Conservation (phyloP, 2,329 filamentous ascomycete species). For the Cytospora chrysosperma region DNA sequence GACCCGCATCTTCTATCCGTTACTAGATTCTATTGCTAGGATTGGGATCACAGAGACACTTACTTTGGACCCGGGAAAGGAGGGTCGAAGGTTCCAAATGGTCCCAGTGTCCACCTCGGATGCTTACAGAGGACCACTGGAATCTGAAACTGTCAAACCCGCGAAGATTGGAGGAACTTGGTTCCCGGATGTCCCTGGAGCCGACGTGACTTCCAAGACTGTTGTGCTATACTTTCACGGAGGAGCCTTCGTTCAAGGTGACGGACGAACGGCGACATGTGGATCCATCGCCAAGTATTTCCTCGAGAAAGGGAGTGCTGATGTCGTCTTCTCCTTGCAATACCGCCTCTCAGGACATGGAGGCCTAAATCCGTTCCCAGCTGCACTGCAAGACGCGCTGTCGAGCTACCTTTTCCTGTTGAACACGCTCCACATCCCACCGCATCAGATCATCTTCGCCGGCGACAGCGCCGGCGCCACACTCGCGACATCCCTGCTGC, state of each 20-base stretch:
- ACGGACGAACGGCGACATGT: constrained; percentile 41
- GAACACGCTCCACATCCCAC: constrained; percentile 38
- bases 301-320: constrained; percentile 33
- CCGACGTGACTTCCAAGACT: constrained; percentile 20
- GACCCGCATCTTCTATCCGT: constrained; percentile 16
- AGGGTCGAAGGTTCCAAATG: constrained; percentile 12
- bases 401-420: constrained; percentile 46
- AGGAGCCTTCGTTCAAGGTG: constrained; percentile 41
- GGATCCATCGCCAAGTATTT: constrained; percentile 30
- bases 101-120: neutral
- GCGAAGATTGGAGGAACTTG: constrained; percentile 27
- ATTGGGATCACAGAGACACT: constrained; percentile 23
- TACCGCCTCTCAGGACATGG: constrained; percentile 45
- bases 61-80: constrained; percentile 14
- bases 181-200: constrained; percentile 25
- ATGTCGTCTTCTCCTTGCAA: constrained; percentile 44
- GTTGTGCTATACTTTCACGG: constrained; percentile 49
- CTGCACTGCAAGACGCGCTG: constrained; percentile 48
- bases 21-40: constrained; percentile 16
- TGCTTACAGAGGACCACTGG: constrained; percentile 19
- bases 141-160: constrained; percentile 15
- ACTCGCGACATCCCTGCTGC: constrained; percentile 41
- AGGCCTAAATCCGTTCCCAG: constrained; percentile 44
- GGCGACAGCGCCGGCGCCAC: constrained; percentile 52
- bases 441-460: constrained; percentile 42